Evolutionary conservation across 805 yeast genomes (phyloP), one percentile per base, ranked within the genome.

Genomic region (Gaillardinia entomophila): DNA sequence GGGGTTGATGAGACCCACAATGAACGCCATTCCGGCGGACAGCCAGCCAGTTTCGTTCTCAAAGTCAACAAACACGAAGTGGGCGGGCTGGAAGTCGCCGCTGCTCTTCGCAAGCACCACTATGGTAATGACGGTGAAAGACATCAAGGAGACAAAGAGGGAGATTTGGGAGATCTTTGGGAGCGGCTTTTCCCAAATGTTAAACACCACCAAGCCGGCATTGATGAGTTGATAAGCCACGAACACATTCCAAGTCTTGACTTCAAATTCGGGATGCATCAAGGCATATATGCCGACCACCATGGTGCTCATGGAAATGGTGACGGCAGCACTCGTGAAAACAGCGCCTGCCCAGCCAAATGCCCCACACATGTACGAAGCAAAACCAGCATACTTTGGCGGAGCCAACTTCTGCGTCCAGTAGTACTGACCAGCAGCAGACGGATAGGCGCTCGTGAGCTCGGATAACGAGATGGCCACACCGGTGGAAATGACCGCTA

Each of bases 1-100:
- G 4, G 85, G 82, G 49, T 79, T 79, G 42, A 79, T 71, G 30
- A 79, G 55, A n/a, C 87, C 86, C n/a, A 77, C 74, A 35, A 79
- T 68, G 49, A 79, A 76, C 0, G 83, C 81, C 52, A 78, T 68
- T 19, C 73, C 84, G 2, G 72, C 42, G 2, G 72, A 62, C 7
- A 60, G 42, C 82, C 84, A 78, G 25, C 85, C 85, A 1, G 83
- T 76, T 19, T 58, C 67, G 47, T 76, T 76, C 20, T 65, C 53
- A 40, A 75, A 77, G 14, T 66, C 61, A 4, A 57, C 65, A 52
- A 79, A 79, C 15, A 79, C 82, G 41, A 71, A 75, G 4, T 51
- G 35, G 0, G 82, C 68, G 8, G 60, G 23, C 39, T 75, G 76
- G 53, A 67, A 77, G 33, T 71, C 45, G n/a, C 79, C 77, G 13